These are phyloP conservation scores for Blastobotrys mokoenaii DNA, from an alignment of 805 yeast genomes.

Conservation along the genomic window DNA sequence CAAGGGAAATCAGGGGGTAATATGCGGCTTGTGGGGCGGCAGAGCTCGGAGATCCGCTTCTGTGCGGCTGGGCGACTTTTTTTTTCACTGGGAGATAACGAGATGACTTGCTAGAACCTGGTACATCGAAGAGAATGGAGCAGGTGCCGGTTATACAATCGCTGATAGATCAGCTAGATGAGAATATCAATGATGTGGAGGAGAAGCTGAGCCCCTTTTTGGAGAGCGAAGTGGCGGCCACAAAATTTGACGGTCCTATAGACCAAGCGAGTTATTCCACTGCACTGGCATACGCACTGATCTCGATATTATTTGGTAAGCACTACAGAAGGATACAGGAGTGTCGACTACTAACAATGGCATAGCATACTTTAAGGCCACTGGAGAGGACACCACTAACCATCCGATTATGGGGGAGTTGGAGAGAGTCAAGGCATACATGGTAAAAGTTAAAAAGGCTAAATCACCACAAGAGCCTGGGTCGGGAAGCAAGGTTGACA, in stretches of 20 bases:
- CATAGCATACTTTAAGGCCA: slow-evolving; percentile 38
- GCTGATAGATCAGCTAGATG: slow-evolving; percentile 15
- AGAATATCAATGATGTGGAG: slow-evolving; percentile 13
- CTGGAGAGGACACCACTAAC: slow-evolving; percentile 46
- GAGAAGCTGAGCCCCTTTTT: slow-evolving; percentile 13
- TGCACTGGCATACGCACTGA: slow-evolving; percentile 16
- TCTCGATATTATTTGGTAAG: slow-evolving; percentile 18
- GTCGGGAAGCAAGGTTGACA: slow-evolving; percentile 20
- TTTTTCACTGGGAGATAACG: not conserved
- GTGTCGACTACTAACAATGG: slow-evolving; percentile 2
- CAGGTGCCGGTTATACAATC: slow-evolving; percentile 10
- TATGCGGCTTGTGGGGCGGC: too few relatives aligned
- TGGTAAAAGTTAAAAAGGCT: slow-evolving; percentile 43
- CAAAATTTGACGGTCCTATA: slow-evolving; percentile 6
- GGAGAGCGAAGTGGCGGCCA: slow-evolving; percentile 10
- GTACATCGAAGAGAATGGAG: slow-evolving; percentile 10
- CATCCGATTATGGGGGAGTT: slow-evolving; percentile 64
- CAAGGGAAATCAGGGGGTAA: not conserved
- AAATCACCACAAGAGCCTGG: slow-evolving; percentile 8
- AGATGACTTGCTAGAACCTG: not conserved
- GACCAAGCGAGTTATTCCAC: slow-evolving; percentile 18
- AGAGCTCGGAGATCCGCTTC: not conserved
- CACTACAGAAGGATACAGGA: too few relatives aligned
- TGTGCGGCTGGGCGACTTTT: not conserved
- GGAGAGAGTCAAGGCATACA: slow-evolving; percentile 56